Percentiles rank a stretch among this genome's conserved stretches.
Conservation (phyloP, 2,329 filamentous ascomycete genomes). For the Phyllosticta ampelicida region DNA sequence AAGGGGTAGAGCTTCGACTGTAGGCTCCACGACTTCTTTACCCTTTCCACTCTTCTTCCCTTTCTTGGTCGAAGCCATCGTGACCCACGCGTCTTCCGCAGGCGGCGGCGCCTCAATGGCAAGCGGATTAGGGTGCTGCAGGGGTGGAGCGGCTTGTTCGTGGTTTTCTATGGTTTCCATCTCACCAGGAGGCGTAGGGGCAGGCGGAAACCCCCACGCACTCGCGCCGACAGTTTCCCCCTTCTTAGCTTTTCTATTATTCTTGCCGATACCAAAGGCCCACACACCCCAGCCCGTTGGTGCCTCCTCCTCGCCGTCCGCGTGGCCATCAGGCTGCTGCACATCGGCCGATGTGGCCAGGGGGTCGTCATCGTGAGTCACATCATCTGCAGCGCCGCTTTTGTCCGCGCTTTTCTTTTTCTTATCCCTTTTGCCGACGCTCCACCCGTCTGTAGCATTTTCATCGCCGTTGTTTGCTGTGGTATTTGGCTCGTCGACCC, state of each 20-base stretch:
- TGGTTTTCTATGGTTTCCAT: not conserved
- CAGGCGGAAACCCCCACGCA: constrained; percentile 2
- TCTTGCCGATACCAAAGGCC: constrained; percentile 3
- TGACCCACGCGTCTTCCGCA: not conserved
- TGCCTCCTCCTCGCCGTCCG: not conserved
- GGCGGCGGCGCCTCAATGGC: constrained; percentile 7
- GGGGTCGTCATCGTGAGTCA: constrained; percentile 2
- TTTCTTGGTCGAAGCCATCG: constrained; percentile 2
- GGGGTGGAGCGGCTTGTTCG: not conserved
- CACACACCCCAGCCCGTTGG: not conserved
- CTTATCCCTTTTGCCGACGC: constrained; percentile 15
- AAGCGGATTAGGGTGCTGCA: constrained; percentile 1
- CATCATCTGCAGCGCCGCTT: constrained; percentile 5
- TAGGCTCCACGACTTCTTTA: not conserved
- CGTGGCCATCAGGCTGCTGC: constrained; percentile 8
- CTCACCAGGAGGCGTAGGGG: constrained; percentile 8
- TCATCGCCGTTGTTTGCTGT: not conserved
- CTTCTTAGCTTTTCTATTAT: constrained; percentile 12
- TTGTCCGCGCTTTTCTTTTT: constrained; percentile 24
- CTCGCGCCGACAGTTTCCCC: not conserved
- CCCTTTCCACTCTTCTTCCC: constrained; percentile 8
- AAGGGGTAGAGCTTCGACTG: constrained; percentile 15
- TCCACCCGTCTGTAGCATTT: constrained; percentile 8
- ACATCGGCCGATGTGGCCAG: constrained; percentile 1
- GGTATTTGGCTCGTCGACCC: constrained; percentile 2